Conservation (phyloP, 2,329 filamentous ascomycete species). For the Cladosporium sp. region DNA sequence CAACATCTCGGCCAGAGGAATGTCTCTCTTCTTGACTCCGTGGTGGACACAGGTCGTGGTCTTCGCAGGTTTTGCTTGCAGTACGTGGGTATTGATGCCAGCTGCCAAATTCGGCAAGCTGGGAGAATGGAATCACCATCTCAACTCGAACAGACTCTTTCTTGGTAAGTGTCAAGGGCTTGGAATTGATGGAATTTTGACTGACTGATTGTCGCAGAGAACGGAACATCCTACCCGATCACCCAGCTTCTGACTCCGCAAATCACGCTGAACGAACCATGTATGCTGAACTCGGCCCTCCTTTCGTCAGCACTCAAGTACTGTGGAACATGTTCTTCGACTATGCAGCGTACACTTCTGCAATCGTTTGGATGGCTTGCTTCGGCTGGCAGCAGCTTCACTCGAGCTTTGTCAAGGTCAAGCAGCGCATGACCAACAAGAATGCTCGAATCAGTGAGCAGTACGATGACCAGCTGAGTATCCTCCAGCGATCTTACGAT, state of each 20-base stretch:
- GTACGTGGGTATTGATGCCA: slow-evolving; percentile 55
- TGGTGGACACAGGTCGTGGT: slow-evolving; percentile 57
- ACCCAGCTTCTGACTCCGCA: slow-evolving; percentile 39
- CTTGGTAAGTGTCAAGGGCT: neutral
- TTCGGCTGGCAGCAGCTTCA: slow-evolving; percentile 50
- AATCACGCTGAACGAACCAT: slow-evolving; percentile 47
- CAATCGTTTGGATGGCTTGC: slow-evolving; percentile 54
- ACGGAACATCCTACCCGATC: slow-evolving; percentile 45
- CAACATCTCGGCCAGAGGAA: slow-evolving; percentile 49
- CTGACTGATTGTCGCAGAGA: slow-evolving; percentile 35
- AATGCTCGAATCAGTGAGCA: slow-evolving; percentile 45
- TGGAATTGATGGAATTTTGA: neutral
- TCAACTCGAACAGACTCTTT: slow-evolving; percentile 54
- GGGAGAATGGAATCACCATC: slow-evolving; percentile 46
- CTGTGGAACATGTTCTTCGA: slow-evolving; percentile 58
- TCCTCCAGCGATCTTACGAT: slow-evolving; percentile 53
- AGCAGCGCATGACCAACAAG: slow-evolving; percentile 23
- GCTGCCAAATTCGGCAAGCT: slow-evolving; percentile 55
- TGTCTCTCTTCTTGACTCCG: slow-evolving; percentile 46
- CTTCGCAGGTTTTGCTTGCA: slow-evolving; percentile 29
- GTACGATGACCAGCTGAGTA: slow-evolving; percentile 55
- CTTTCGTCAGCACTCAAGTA: slow-evolving; percentile 55
- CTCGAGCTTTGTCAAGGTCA: slow-evolving; percentile 42
- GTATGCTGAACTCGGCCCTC: slow-evolving; percentile 46
- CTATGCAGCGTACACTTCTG: slow-evolving; percentile 55